These are phyloP conservation scores for Vitis hybrid DNA, from an alignment of 177 flowering plant species.

Conservation along the genomic window DNA sequence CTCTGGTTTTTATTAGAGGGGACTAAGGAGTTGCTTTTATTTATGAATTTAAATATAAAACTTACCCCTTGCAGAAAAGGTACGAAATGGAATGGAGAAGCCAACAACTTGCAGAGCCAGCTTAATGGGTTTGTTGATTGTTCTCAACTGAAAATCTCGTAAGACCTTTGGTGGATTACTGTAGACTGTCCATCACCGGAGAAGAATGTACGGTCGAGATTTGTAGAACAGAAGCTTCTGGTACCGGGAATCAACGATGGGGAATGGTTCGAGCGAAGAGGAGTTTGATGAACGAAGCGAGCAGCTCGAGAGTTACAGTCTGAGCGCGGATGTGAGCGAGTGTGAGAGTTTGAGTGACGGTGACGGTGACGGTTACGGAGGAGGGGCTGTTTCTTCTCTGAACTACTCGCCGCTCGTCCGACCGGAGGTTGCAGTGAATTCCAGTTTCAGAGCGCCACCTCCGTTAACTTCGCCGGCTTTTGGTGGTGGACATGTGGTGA, in stretches of 20 bases:
- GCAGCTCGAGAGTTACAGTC: constrained; percentile 42
- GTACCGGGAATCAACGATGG: constrained; percentile 22
- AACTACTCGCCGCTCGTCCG: constrained; percentile 33
- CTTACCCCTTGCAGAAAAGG: no score
- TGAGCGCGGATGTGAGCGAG: constrained; percentile 75
- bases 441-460: constrained; percentile 17
- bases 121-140: no score
- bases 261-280: constrained; percentile 48
- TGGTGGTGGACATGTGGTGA: constrained; percentile 38
- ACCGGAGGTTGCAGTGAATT: constrained; percentile 3
- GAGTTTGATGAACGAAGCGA: constrained; percentile 36
- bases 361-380: constrained; percentile 15
- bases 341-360: constrained; percentile 50
- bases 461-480: constrained; percentile 35
- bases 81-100: no score
- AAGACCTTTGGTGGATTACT: no score
- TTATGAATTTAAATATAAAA: no score
- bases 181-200: not conserved
- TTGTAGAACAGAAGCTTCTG: not conserved
- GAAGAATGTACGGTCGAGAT: not conserved
- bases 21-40: no score
- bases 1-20: no score
- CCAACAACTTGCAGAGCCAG: no score
- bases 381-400: constrained; percentile 34
- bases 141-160: no score